Evolutionary conservation across 306 rosid species (phyloP), one percentile per base, ranked within the genome.

Genomic region (Vigna unguiculata): DNA sequence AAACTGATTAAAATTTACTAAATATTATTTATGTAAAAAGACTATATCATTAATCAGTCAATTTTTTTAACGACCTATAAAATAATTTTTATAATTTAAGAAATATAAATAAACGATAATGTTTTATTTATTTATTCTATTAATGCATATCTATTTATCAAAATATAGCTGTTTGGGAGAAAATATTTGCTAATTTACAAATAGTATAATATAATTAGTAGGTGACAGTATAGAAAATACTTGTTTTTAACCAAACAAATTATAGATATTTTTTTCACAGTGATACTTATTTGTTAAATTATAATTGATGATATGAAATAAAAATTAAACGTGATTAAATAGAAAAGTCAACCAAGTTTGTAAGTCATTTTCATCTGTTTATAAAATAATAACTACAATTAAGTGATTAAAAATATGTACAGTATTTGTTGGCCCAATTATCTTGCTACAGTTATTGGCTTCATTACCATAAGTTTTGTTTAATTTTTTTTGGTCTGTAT

Each of bases 371-470:
- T 40, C 71, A 41, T 20, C 43, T 12, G 1, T 5, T 21, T 21
- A 21, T 40, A 9, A 2, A 9, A 40, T 19, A 64, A 65, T 20
- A 40, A 41, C 22, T 28, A 28, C 32, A 28, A 28, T 28, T 28
- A 28, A 43, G 19, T 15, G 57, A 68, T 22, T 14, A 46, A 46
- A 38, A 14, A 22, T 8, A 13, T 46, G 14, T 6, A 9, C 21
- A 66, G 53, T 22, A 0, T n/a, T 20, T 7, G 47, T 52, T 71
- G 63, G 49, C 49, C 49, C 75, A 52, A 20, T 34, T 71, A 21
- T 20, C 45, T 43, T 6, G 48, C 2, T 51, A 12, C 48, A 32
- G 12, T 6, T 51, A 19, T 52, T 6, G 49, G 1, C 34, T 19
- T n/a, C n/a, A 1, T 13, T 19, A 10, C 9, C 36, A 13, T 24